Base-by-base conservation (phyloP, 2,329 filamentous ascomycete species). In the Fonsecaea erecta region DNA sequence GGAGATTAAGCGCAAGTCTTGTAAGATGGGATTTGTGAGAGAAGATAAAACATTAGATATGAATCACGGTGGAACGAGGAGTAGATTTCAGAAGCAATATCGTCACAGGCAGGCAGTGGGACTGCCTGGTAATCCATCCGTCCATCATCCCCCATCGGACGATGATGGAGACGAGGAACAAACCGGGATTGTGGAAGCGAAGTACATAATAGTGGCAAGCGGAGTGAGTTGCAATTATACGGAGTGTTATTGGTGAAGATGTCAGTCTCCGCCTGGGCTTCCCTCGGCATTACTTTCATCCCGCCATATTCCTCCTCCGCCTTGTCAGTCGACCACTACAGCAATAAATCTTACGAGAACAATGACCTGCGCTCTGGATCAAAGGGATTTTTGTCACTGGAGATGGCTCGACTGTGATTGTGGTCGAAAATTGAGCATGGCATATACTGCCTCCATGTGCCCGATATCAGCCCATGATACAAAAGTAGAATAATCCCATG, bases 161-260 rank as follows among this genome's bases (percentile, higher is more conserved):
- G 57, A 60, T 52, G 57, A 34, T 52, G 57, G 57, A 40, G 51
- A 12, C 43, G 21, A 48, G 43, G 43, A 53, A 62, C 48, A 65
- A 65, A 61, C 63, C 57, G 63, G 63, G 63, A 54, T 48, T 64
- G 53, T 60, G 32, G 51, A 64, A 60, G 55, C 62, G 62, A 55
- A 43, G 28, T 24, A 14, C 28, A 8, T 4, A 30, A 8, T 30
- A 8, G 8, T 16, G 16, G 11, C 3, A 48, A 48, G 43, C 43
- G 43, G 43, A 48, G 18, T 48, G 43, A 48, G 18, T 48, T 48
- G 37, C 37, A 48, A 48, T 48, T 26, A 14, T 12, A 48, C 16
- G 18, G 18, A 48, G 9, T 48, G 21, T 48, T 21, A 48, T 48
- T 48, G 43, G 43, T 48, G 43, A 48, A 14, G 43, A 4, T 4